Evolutionary conservation across 139 green algal species (phyloP), one percentile per base, ranked within the genome.

Genomic region (Closterium sp.): DNA sequence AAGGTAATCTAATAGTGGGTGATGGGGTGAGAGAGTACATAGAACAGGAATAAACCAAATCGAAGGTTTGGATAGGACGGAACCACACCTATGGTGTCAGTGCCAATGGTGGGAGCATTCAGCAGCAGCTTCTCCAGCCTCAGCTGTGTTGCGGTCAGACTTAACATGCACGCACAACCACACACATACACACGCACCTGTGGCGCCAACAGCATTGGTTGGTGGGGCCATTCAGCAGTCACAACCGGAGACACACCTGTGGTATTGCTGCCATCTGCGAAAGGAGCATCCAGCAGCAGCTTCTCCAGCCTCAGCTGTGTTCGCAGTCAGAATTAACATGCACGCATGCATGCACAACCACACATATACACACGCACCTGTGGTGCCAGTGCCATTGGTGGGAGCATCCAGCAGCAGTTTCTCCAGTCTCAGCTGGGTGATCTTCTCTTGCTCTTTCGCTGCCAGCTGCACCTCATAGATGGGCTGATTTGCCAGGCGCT

Each of bases 381-480:
- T 73, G 32, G 32, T 3, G 4, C 31, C 28, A n/a, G 11, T 1
- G 9, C 10, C 28, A 31, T 22, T 5, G 1, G 85, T 31, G 29
- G 29, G 28, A 34, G 29, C 28, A 31, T 88, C 4, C 29, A 70
- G n/a, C 9, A 97, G 86, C 27, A 98, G 88, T 87, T 95, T 96
- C 1, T 89, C 32, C n/a, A 99, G 93, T 1, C 98, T 95, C 42
- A 98, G 94, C 96, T 98, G 97, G 7, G 98, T 99, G 88, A 99
- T 99, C 92, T 98, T 98, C 96, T 98, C 97, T 94, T 99, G 98
- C 96, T 99, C 97, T 21, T 85, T 62, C 0, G 97, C 97, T 0
- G 97, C 97, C 27, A 93, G 86, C 7, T 87, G 88, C 22, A 98
- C 90, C 94, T 98, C 97, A 31, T 95, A 91, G 86, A 96, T 92